Base-by-base conservation (phyloP, 352 stramenopile species). In the Albugo laibachii region DNA sequence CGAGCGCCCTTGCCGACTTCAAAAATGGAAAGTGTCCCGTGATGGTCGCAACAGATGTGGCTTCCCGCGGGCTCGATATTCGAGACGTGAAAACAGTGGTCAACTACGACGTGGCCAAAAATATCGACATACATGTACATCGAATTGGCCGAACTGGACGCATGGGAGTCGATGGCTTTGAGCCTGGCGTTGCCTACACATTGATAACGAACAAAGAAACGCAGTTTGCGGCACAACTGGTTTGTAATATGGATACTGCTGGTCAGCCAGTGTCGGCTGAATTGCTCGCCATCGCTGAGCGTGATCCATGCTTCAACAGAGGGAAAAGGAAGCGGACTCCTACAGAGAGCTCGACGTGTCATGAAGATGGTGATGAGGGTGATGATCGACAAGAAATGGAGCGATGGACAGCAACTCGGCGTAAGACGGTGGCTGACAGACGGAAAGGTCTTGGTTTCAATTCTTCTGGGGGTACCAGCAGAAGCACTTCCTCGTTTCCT, bases 21-120 rank as follows among this genome's bases (percentile, higher is more conserved):
- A 80, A 79, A 41, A 53, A 55, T 0, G 70, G 74, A 11, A 65
- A 62, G 5, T 82, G 69, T 37, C 51, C 50, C 2, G 66, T 95
- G 35, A 52, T 95, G 1, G 70, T 95, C 1, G 83, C 79, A 15
- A 95, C 83, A 0, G 83, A 95, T 42, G 81, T 95, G 2, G 83
- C 83, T 5, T 67, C 83, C 1, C 74, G 82, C 37, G 82, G 82
- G 6, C 57, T 94, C 11, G 82, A 94, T 42, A 76, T 94, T 20
- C 93, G 94, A 52, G 69, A 93, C 34, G 62, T 95, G 21, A 92
- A 86, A 50, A 94, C 68, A 4, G 83, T 95, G 1, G 65, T 95
- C 42, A 92, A 93, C 49, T 95, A 83, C 47, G 83, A 95, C 48
- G 66, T 88, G n/a, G 83, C 83, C 16, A 93, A 92, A 55, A 92